Conservation (phyloP, 768 basidiomycete genomes). For the Leucocoprinus sp. region DNA sequence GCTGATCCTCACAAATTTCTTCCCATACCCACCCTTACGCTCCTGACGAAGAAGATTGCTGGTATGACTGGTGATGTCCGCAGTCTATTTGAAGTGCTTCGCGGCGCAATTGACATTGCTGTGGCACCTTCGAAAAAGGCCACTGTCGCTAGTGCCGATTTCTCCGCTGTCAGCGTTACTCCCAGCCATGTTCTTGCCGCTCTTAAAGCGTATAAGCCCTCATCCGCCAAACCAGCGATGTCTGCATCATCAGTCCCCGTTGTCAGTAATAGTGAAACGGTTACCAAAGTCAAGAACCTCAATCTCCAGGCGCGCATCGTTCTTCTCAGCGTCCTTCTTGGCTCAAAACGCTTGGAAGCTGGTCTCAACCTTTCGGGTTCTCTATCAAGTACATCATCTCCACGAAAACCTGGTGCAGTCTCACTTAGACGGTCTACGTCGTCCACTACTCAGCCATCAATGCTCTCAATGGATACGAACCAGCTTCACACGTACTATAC, state of each 20-base stretch:
- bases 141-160: conserved; percentile 26
- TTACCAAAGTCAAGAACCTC: conserved; percentile 57
- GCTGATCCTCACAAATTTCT: conserved; percentile 46
- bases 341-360: conserved; percentile 51
- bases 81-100: conserved; percentile 69
- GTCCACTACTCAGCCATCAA: conserved; percentile 18
- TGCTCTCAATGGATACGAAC: conserved; percentile 39
- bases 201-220: conserved; percentile 60
- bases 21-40: conserved; percentile 51
- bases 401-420: conserved; percentile 28
- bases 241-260: conserved; percentile 15
- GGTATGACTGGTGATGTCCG: conserved; percentile 79
- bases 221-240: conserved; percentile 24
- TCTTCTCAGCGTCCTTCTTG: conserved; percentile 56
- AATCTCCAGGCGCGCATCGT: conserved; percentile 70
- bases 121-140: conserved; percentile 22
- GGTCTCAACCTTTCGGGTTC: conserved; percentile 41
- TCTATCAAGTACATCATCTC: conserved; percentile 26
- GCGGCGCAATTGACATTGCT: conserved; percentile 70
- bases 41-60: conserved; percentile 76
- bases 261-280: conserved; percentile 49
- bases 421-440: conserved; percentile 49
- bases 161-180: conserved; percentile 38
- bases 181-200: conserved; percentile 68
- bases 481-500: conserved; percentile 61